These are phyloP conservation scores for Diaporthe capsici DNA, from an alignment of 2,329 filamentous ascomycete genomes.

Conservation along the genomic window DNA sequence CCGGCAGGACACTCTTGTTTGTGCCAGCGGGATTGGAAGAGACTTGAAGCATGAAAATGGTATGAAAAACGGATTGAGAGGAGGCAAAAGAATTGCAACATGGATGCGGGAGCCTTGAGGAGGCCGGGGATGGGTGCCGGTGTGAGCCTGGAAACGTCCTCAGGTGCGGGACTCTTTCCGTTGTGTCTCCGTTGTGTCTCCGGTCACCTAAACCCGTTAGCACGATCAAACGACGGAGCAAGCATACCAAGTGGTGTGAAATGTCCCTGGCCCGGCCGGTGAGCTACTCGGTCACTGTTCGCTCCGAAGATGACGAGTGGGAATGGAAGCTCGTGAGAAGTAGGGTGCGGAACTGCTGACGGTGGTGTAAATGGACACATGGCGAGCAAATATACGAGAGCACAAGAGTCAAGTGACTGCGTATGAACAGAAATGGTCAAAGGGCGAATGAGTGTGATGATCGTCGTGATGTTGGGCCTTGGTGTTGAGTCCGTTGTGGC, in stretches of 20 bases:
- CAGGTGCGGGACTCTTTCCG: background rate
- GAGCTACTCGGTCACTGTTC: background rate
- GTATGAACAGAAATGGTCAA: background rate
- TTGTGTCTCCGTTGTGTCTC: constrained; percentile 1
- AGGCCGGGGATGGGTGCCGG: background rate
- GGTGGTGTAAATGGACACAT: background rate
- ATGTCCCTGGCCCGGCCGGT: background rate
- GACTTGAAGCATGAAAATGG: background rate
- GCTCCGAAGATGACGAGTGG: constrained; percentile 8
- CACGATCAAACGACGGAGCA: background rate
- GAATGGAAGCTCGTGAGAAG: constrained; percentile 1
- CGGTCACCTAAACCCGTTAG: constrained; percentile 8
- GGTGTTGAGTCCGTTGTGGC: constrained; percentile 4
- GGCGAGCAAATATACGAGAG: background rate
- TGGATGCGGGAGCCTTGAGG: background rate
- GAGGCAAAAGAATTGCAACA: background rate
- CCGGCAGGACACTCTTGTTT: background rate
- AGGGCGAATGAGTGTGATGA: background rate
- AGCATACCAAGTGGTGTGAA: constrained; percentile 2
- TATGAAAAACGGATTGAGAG: background rate
- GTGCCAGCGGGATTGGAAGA: constrained; percentile 1
- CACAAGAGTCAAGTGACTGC: constrained; percentile 1
- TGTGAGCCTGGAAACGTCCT: background rate
- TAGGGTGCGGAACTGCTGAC: constrained; percentile 1
- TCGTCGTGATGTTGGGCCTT: constrained; percentile 9